Evolutionary conservation across 768 basidiomycete species (phyloP), one percentile per base, ranked within the genome.

Genomic region (Agaricus blazei): DNA sequence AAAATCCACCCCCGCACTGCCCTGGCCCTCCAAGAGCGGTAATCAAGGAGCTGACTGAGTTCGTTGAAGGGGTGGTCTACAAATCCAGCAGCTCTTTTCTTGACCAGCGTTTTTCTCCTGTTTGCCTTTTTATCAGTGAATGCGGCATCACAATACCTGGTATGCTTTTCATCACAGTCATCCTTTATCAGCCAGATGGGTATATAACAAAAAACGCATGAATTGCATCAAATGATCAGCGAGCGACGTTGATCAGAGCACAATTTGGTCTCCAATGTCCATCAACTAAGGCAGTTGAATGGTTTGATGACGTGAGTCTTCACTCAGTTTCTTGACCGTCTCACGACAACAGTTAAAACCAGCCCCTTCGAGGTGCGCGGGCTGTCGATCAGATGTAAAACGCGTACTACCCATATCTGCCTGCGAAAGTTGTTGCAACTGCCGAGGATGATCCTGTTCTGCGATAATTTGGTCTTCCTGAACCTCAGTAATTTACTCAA

Each of bases 21-120:
- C 48, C 59, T 12, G 24, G 50, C 3, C 9, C 52, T 28, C 41
- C 36, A 8, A 44, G 51, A 8, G 38, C 53, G 44, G 37, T 36
- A n/a, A 38, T 50, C 14, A 19, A 38, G 4, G 56, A 51, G 15
- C 64, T 63, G 15, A 80, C 79, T 50, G 90, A 87, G 87, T 66
- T 75, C 6, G 75, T 19, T 19, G 81, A 52, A 90, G 88, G 67
- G 93, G 90, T 60, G 90, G 89, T n/a, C 64, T 68, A 8, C 86
- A 89, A 59, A 74, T 77, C 19, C 90, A 94, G 69, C 82, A 85
- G 41, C 68, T 76, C 4, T 95, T 90, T 73, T 83, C 87, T 5
- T 93, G 93, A 0, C 87, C 90, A 29, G 75, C 88, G 14, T 77
- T 89, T 0, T 96, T 95, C 72, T 88, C 91, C 19, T 92, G 92